Evolutionary conservation across 2,329 filamentous ascomycete species (phyloP).

Genomic region (Myrmaecium sp.): DNA sequence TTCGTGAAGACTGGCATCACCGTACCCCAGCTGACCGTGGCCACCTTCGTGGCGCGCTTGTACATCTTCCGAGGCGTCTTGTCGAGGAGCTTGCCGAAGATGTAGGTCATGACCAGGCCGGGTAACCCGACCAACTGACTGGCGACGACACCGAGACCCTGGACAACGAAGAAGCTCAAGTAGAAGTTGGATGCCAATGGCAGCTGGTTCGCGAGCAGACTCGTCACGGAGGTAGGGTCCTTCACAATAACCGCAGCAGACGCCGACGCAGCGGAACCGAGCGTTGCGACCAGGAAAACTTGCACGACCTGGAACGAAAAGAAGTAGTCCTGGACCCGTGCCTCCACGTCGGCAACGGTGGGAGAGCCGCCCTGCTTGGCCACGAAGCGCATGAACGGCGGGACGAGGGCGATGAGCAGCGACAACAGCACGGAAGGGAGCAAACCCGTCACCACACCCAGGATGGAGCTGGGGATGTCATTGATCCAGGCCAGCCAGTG

Average conservation of each 20-base stretch:
- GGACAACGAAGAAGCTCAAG: constrained; percentile 83
- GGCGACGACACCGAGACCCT: constrained; percentile 66
- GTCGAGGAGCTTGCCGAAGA: constrained; percentile 59
- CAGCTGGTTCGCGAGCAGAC: constrained; percentile 13
- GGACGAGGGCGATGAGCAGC: constrained; percentile 27
- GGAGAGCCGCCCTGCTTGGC: constrained; percentile 20
- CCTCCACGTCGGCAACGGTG: constrained; percentile 27
- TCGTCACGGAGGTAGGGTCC: constrained; percentile 14
- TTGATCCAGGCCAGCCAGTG: constrained; percentile 26
- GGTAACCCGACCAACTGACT: constrained; percentile 56
- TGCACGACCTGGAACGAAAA: constrained; percentile 25
- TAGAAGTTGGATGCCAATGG: constrained; percentile 87
- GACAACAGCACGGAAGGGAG: constrained; percentile 26
- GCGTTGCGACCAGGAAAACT: constrained; percentile 24
- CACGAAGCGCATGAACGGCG: constrained; percentile 23
- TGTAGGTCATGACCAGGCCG: constrained; percentile 55
- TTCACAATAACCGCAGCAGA: constrained; percentile 30
- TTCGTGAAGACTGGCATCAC: constrained; percentile 23
- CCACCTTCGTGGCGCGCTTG: constrained; percentile 14
- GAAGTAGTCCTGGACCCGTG: constrained; percentile 21
- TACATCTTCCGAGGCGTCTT: constrained; percentile 44
- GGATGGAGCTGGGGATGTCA: constrained; percentile 21
- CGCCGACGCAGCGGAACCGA: constrained; percentile 18
- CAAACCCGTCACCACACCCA: constrained; percentile 30
- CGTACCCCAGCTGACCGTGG: constrained; percentile 21